Base-by-base conservation (phyloP, 169 alveolate genomes). In the Eimeria tenella region DNA sequence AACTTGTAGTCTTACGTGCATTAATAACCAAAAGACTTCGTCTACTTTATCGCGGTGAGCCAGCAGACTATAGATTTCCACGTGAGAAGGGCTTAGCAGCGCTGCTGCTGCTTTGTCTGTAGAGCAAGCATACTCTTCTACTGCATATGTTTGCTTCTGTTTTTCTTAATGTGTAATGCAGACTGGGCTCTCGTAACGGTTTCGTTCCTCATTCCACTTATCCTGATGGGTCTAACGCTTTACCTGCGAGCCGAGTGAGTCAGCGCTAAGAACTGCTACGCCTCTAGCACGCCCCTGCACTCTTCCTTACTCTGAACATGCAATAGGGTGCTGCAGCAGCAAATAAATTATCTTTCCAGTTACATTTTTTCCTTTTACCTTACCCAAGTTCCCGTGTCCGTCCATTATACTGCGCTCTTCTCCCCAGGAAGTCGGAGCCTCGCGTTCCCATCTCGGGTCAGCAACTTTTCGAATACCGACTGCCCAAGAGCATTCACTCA, bases 131-230 rank as follows among this genome's bases (percentile, higher is more conserved):
- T 58, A 10, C 68, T 58, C 1, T 17, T 58, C 68, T 3, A 58
- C 11, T 56, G 5, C 5, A 17, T 9, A n/a, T 19, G 4, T 81
- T 5, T 56, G 74, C 58, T 53, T 53, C 50, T 55, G 23, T 10
- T 56, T 4, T 31, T 1, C 53, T 52, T 25, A 23, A 49, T 75
- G 60, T 4, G 50, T 15, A 13, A 6, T 84, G 75, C 91, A 84
- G 91, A 84, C 81, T 84, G 91, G 91, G 91, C 79, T 8, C 91
- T 60, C 11, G 91, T 84, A 62, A 84, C 91, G 15, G 79, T 84
- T 19, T 84, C 91, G 15, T 84, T 84, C 42, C 21, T 84, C 55
- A 84, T 84, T 49, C 91, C 91, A 50, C 79, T 84, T 8, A 11
- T 84, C 9, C 81, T 84, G 53, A 84, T 84, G 75, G 91, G 91